Evolutionary conservation across 164 flowering plant genomes (phyloP), one percentile per base, ranked within the genome.

Genomic region (Liriodendron chinense): DNA sequence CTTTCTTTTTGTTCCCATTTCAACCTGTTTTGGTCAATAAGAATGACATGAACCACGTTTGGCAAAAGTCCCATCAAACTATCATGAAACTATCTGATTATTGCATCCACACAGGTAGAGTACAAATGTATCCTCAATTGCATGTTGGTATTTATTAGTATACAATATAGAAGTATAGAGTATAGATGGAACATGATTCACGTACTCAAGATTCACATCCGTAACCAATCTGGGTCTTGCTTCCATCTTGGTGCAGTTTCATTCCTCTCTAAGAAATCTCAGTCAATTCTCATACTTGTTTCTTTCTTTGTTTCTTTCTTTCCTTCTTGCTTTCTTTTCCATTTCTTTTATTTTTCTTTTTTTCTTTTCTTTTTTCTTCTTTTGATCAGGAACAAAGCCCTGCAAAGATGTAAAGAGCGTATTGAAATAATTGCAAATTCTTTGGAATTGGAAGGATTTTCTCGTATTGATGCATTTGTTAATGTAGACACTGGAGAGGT

Each of bases 401-500:
- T 94, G 78, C 81, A 81, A 80, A 89, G 75, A 78, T 91, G 94
- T 72, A 90, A 94, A 78, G 80, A 80, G 71, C 84, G 78, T 59
- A 94, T 94, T 67, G 94, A 92, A 80, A 80, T 90, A 13, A 89
- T 92, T 73, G 97, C 98, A 66, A 91, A 88, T 81, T 82, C 92
- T 10, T 81, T 94, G 66, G 89, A 87, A 71, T 72, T 94, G 68
- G 96, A 94, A 86, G 96, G 97, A 80, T 92, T 94, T 84, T 94
- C 98, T 20, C 86, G 97, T 23, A 91, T 94, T 66, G 98, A 94
- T 84, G 98, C 98, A 72, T 92, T 94, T 77, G 83, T 90, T 23
- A 86, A 94, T 80, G 98, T 86, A 56, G 97, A 94, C 78, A 89
- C 66, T 71, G 97, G 98, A 71, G 92, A 94, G 91, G 98, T 94